Percentiles rank a stretch among this genome's conserved stretches.
These are phyloP conservation scores for Solanum chiquidenum DNA, from an alignment of 257 asterid species.

Conservation along the genomic window DNA sequence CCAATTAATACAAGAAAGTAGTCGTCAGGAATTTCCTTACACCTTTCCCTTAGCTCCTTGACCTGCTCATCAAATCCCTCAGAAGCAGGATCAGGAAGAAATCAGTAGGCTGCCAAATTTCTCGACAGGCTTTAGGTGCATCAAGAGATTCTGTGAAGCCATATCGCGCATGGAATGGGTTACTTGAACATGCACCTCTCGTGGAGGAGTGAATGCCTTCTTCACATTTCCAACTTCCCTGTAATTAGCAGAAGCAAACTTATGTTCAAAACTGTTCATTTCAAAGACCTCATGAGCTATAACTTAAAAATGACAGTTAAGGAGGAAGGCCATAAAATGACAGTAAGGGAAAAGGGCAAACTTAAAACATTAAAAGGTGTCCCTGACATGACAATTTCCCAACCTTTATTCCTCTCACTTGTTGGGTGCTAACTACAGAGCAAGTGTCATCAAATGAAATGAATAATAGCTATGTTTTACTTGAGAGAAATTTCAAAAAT, in stretches of 20 bases:
- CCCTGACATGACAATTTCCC: neutral
- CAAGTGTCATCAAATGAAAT: neutral
- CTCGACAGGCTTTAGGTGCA: slow-evolving; percentile 54
- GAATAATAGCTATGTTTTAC: no score
- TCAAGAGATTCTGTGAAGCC: slow-evolving; percentile 49
- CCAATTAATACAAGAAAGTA: slow-evolving; percentile 60
- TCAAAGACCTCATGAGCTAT: no score
- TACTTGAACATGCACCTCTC: slow-evolving; percentile 54
- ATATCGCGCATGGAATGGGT: slow-evolving; percentile 46
- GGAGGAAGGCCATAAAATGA: neutral
- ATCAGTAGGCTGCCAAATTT: slow-evolving; percentile 64
- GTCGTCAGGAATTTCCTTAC: slow-evolving; percentile 59
- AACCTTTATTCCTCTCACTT: neutral
- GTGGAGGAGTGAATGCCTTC: slow-evolving; percentile 48
- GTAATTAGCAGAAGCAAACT: neutral
- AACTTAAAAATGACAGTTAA: neutral
- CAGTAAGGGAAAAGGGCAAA: neutral
- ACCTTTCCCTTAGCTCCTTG: slow-evolving; percentile 54
- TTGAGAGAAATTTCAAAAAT: no score
- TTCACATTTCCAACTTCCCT: slow-evolving; percentile 30
- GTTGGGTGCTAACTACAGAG: neutral
- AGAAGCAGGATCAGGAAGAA: slow-evolving; percentile 57
- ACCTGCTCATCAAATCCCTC: slow-evolving; percentile 73
- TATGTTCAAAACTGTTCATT: no score
- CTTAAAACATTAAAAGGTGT: neutral